Percentiles rank a stretch among this genome's conserved stretches.
Conservation (phyloP, 2,329 filamentous ascomycete genomes). For the Pyrenochaeta sp. region DNA sequence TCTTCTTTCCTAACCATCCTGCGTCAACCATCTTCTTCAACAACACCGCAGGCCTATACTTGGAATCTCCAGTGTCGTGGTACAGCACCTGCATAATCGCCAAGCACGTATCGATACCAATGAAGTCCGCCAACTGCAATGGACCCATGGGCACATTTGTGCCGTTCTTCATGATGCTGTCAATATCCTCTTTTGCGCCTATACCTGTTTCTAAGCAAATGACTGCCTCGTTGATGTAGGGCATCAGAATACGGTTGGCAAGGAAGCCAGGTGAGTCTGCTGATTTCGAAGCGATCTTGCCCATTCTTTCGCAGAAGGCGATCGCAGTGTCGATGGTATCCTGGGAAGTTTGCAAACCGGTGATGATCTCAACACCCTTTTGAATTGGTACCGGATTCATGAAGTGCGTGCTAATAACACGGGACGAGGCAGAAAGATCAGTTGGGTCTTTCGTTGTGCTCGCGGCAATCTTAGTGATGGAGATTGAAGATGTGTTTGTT, state of each 20-base stretch:
- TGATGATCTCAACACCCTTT: slow-evolving; percentile 97
- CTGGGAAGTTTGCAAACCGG: slow-evolving; percentile 87
- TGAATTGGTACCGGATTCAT: slow-evolving; percentile 99
- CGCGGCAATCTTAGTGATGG: slow-evolving; percentile 94
- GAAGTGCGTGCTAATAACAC: slow-evolving; percentile 95
- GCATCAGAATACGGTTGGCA: slow-evolving; percentile 97
- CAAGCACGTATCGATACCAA: slow-evolving; percentile 93
- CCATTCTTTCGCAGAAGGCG: slow-evolving; percentile 88
- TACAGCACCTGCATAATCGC: slow-evolving; percentile 97
- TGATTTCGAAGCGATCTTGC: slow-evolving; percentile 87
- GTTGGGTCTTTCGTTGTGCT: slow-evolving; percentile 80
- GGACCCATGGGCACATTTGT: slow-evolving; percentile 99
- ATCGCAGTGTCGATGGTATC: slow-evolving; percentile 83
- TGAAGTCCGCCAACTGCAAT: slow-evolving; percentile 92
- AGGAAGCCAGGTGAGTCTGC: slow-evolving; percentile 93
- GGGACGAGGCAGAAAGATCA: slow-evolving; percentile 81
- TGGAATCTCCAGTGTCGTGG: slow-evolving; percentile 90
- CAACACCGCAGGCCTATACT: slow-evolving; percentile 90
- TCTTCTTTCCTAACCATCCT: slow-evolving; percentile 98
- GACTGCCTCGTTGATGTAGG: slow-evolving; percentile 98
- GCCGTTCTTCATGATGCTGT: slow-evolving; percentile 98
- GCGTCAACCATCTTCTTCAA: slow-evolving; percentile 96
- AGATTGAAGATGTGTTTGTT: slow-evolving; percentile 98
- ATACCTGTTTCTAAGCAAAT: slow-evolving; percentile 95
- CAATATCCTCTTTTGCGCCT: slow-evolving; percentile 88